phyloP scores from a whole-genome alignment of 805 yeast genomes.

The Myxozyma udenii region DNA sequence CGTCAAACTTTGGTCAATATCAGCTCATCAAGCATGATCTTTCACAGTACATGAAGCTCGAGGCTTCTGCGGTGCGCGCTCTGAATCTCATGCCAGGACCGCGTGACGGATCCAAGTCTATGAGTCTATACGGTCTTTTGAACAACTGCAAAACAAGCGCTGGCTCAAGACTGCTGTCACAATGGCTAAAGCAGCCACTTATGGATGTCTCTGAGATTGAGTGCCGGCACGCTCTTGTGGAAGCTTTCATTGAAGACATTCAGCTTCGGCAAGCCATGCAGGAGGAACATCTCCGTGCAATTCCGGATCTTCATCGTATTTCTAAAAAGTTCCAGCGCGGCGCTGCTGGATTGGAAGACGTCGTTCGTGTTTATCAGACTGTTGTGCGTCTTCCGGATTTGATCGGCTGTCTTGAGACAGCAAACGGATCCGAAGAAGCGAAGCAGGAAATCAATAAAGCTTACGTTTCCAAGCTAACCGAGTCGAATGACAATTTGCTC shows the following conservation, averaged over 20 bases:
- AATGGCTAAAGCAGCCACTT: slow-evolving; percentile 95
- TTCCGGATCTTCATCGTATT: slow-evolving; percentile 80
- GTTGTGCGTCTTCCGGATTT: slow-evolving; percentile 68
- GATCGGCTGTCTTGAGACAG: slow-evolving; percentile 48
- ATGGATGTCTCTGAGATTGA: slow-evolving; percentile 59
- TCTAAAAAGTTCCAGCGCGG: slow-evolving; percentile 60
- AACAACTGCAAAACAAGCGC: slow-evolving; percentile 85
- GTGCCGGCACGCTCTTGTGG: slow-evolving; percentile 73
- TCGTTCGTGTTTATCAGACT: slow-evolving; percentile 82
- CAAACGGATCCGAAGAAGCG: slow-evolving; percentile 37
- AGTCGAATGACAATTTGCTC: slow-evolving; percentile 50
- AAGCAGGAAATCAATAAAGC: slow-evolving; percentile 44
- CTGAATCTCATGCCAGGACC: slow-evolving; percentile 74
- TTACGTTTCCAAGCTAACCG: slow-evolving; percentile 60
- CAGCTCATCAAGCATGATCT: slow-evolving; percentile 65
- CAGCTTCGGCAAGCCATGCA: slow-evolving; percentile 63
- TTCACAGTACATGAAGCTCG: slow-evolving; percentile 82
- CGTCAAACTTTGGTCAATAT: slow-evolving; percentile 52
- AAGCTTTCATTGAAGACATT: slow-evolving; percentile 64
- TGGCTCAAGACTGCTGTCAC: slow-evolving; percentile 84
- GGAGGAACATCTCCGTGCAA: slow-evolving; percentile 61
- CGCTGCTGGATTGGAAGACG: slow-evolving; percentile 75
- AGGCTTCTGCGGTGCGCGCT: slow-evolving; percentile 84
- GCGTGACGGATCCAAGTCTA: slow-evolving; percentile 46
- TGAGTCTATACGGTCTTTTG: slow-evolving; percentile 75